Conservation (phyloP, 148 eudicot genomes). For the Chenopodium quinoa region DNA sequence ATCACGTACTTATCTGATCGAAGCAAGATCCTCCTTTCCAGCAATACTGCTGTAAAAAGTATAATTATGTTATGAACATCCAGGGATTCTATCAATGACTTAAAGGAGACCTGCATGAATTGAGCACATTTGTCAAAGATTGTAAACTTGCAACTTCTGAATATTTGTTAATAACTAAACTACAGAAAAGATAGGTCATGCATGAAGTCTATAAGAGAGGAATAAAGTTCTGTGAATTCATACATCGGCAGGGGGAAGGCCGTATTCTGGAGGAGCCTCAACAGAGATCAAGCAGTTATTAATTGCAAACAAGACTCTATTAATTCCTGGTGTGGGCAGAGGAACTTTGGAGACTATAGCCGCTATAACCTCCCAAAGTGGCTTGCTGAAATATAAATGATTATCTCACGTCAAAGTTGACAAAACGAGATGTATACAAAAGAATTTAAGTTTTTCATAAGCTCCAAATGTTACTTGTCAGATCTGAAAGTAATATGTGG, state of each 20-base stretch:
- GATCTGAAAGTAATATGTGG: neutral
- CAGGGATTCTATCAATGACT: conserved; percentile 85
- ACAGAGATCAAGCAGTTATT: conserved; percentile 83
- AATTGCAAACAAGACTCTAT: conserved; percentile 76
- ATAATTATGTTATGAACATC: conserved; percentile 86
- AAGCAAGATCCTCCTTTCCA: conserved; percentile 82
- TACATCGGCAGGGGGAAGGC: conserved; percentile 97
- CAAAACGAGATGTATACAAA: neutral
- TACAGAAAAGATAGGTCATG: conserved; percentile 7
- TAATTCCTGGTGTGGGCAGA: conserved; percentile 81
- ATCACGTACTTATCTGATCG: conserved; percentile 75
- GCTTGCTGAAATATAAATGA: conserved; percentile 63
- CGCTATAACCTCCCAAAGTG: conserved; percentile 86
- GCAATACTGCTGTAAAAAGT: conserved; percentile 84
- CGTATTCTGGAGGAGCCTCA: conserved; percentile 83
- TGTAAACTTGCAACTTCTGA: neutral
- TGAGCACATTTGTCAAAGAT: neutral
- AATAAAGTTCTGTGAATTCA: conserved; percentile 12
- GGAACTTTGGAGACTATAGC: conserved; percentile 64
- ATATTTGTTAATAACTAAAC: neutral
- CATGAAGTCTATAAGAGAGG: neutral
- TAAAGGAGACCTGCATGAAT: conserved; percentile 78
- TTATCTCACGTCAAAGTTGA: neutral
- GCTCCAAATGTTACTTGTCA: neutral
- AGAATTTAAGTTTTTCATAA: neutral